Conservation (phyloP, 345 rosid species). For the Erodium maritimum region DNA sequence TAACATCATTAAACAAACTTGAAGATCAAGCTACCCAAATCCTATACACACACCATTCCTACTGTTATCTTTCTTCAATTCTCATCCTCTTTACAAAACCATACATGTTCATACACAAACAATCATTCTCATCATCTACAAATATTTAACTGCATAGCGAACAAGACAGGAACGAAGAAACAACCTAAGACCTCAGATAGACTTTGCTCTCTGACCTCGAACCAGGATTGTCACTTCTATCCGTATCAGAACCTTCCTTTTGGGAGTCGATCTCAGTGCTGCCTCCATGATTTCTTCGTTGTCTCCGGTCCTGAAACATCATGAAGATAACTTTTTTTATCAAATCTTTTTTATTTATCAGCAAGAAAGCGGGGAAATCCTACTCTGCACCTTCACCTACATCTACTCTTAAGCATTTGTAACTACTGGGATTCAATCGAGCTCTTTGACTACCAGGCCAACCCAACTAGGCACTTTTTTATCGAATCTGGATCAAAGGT, state of each 20-base stretch:
- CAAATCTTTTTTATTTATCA: no score
- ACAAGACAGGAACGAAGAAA: not conserved
- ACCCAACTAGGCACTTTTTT: no score
- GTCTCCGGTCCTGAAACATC: slow-evolving; percentile 64
- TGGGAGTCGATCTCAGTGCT: slow-evolving; percentile 66
- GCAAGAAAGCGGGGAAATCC: no score
- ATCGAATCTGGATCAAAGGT: no score
- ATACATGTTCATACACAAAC: not conserved
- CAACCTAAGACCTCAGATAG: not conserved
- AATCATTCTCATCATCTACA: not conserved
- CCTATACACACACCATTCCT: not conserved
- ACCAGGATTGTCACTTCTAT: slow-evolving; percentile 39
- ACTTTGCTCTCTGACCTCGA: slow-evolving; percentile 54
- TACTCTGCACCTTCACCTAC: no score
- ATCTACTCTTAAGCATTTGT: no score
- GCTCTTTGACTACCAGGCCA: no score
- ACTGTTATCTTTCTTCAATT: no score
- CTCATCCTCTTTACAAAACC: no score
- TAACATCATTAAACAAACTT: not conserved
- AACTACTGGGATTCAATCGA: no score
- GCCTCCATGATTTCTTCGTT: slow-evolving; percentile 45
- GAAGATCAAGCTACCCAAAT: not conserved
- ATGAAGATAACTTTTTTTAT: no score
- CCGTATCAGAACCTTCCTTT: slow-evolving; percentile 68
- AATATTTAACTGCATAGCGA: not conserved